phyloP scores from a whole-genome alignment of 2,329 filamentous ascomycete species.

The Fusarium chaquense region DNA sequence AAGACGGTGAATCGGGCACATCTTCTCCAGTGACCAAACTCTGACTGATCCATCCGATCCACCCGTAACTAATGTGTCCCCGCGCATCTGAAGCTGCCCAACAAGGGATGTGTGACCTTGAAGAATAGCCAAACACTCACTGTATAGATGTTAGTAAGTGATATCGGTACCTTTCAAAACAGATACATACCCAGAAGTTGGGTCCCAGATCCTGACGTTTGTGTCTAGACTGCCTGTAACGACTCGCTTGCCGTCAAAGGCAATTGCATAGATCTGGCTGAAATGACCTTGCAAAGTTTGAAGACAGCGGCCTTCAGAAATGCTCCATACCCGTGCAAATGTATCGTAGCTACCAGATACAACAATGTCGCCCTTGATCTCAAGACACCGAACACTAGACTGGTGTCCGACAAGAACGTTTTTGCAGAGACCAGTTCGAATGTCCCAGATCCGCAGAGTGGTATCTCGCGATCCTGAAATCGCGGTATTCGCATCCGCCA shows the following conservation, averaged over 20 bases:
- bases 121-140: slow-evolving; percentile 87
- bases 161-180: background rate
- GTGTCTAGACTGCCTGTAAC: slow-evolving; percentile 97
- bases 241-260: slow-evolving; percentile 92
- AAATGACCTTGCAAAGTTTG: slow-evolving; percentile 94
- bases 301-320: slow-evolving; percentile 92
- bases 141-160: slow-evolving; percentile 54
- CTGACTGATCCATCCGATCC: slow-evolving; percentile 96
- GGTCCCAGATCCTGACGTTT: slow-evolving; percentile 97
- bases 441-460: slow-evolving; percentile 94
- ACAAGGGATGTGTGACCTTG: slow-evolving; percentile 98
- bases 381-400: slow-evolving; percentile 92
- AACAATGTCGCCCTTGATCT: slow-evolving; percentile 95
- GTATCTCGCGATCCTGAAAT: slow-evolving; percentile 98
- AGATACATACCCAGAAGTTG: slow-evolving; percentile 77
- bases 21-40: slow-evolving; percentile 93
- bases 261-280: slow-evolving; percentile 98
- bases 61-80: slow-evolving; percentile 93
- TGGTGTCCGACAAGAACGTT: slow-evolving; percentile 95
- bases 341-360: slow-evolving; percentile 99
- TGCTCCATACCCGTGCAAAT: slow-evolving; percentile 96
- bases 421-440: slow-evolving; percentile 85
- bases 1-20: slow-evolving; percentile 91
- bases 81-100: slow-evolving; percentile 94
- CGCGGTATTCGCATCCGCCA: slow-evolving; percentile 93